Evolutionary conservation across 1,284 basidiomycete genomes (phyloP), one percentile per base, ranked within the genome.

Genomic region (Grifola frondosa): DNA sequence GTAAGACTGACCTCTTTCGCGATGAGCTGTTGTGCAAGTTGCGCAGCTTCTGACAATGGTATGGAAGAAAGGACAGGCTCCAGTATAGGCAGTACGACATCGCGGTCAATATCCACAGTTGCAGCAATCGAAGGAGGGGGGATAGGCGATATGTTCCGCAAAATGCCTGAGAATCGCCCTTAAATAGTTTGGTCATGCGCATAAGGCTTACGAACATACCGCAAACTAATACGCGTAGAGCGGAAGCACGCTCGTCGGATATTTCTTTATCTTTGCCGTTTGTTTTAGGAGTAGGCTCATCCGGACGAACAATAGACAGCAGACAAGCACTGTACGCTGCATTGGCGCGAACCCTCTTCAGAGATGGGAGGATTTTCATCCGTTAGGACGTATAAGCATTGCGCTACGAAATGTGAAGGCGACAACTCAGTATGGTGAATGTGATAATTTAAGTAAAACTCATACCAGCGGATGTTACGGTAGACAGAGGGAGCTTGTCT

Each of bases 301-400:
- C 64, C 11, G 57, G 50, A 51, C 71, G 77, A 36, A 78, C 77
- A 35, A 94, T 81, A 17, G 81, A 77, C 31, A 93, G 69, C 17
- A 96, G 76, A 50, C 84, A 86, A 28, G 82, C 72, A 32, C 84
- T 71, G 54, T 88, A 88, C 2, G 73, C 70, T 6, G 76, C 75
- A 57, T 87, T 75, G 22, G 73, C 64, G 17, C 80, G 74, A 12
- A 94, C 62, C n/a, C 42, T 82, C 79, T 13, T 75, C 62, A 41
- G 81, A 80, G 28, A 83, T 81, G 12, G 83, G 77, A 15, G 66
- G 69, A 53, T 96, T 96, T 61, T 95, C 92, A 59, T 94, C 91
- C 0, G 91, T 90, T 13, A 96, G 71, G 39, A 94, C 87, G 63
- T 94, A 96, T 12, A 96, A 71, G 53, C 91, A 91, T 61, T 96